Conservation (phyloP, 225 moss, liverwort and hornwort genomes). For the Antitrichia curtipendula region DNA sequence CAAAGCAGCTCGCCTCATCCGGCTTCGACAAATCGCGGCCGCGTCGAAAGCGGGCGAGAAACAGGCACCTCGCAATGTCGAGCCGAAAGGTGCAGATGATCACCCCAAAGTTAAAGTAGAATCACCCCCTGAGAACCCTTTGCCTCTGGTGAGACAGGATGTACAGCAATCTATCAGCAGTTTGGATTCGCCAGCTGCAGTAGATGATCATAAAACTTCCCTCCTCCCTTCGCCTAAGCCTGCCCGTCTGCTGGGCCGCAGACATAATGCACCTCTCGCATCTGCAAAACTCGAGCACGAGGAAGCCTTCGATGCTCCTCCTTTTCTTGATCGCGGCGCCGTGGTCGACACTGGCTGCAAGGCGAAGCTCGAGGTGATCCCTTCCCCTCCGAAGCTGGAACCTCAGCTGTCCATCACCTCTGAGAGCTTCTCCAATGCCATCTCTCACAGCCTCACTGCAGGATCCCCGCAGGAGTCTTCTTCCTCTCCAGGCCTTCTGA, state of each 20-base stretch:
- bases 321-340: neutral
- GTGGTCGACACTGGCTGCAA: neutral
- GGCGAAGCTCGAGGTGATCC: neutral
- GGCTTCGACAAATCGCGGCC: conserved; percentile 59
- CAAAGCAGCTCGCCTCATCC: conserved; percentile 78
- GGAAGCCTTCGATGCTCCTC: neutral
- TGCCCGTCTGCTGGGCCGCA: conserved; percentile 17
- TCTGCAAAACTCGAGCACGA: neutral
- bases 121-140: neutral
- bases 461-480: conserved; percentile 13
- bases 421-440: conserved; percentile 9
- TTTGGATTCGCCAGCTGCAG: neutral
- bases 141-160: conserved; percentile 7
- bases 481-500: neutral
- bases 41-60: conserved; percentile 24
- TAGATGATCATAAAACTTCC: neutral
- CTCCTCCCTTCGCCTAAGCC: conserved; percentile 5
- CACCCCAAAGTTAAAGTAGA: neutral
- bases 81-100: conserved; percentile 1
- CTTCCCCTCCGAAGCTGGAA: conserved; percentile 13
- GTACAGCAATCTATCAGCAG: conserved; percentile 11
- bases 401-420: conserved; percentile 15
- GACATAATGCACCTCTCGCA: conserved; percentile 16
- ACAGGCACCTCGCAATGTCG: neutral
- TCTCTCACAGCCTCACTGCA: neutral